Evolutionary conservation across 345 rosid genomes (phyloP).

Genomic region (Eucalyptus pumila): DNA sequence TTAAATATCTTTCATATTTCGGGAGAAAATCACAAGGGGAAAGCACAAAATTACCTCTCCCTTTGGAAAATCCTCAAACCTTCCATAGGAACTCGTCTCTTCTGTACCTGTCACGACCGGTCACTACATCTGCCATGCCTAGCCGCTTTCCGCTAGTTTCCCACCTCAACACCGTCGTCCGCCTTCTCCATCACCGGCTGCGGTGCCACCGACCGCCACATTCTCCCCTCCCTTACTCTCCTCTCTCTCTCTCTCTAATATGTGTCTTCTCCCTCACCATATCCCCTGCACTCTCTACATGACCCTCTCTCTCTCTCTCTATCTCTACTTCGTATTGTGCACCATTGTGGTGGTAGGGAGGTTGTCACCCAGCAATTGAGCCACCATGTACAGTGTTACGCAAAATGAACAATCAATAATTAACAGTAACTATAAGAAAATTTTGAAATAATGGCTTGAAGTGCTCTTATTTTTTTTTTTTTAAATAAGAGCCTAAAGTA

Average conservation of each 20-base stretch:
- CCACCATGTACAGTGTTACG: not conserved
- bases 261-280: no score
- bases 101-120: no score
- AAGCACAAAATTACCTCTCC: not conserved
- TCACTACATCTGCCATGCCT: no score
- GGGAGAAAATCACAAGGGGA: accelerated
- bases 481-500: accelerated
- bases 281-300: not conserved
- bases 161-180: no score
- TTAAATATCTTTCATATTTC: not conserved
- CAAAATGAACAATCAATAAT: not conserved
- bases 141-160: no score
- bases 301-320: not conserved
- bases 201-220: no score
- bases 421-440: not conserved
- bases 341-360: not conserved
- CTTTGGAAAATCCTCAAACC: not conserved
- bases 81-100: not conserved
- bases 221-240: no score
- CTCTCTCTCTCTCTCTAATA: no score
- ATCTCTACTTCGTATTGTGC: not conserved
- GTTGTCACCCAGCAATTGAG: not conserved
- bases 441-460: accelerated
- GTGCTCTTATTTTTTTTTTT: accelerated
- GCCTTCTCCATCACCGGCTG: no score